Conservation (phyloP, 176 grass and related monocot genomes). For the barley (Hordeum vulgare) region MorexV3_pseudomolecules_assembly NC_058521.1:130609392-130609891, state of each 20-base stretch:
- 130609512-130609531: conserved; percentile 77
- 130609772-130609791: background rate
- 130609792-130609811: background rate
- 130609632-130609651: conserved; percentile 72
- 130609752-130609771: background rate
- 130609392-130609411: background rate
- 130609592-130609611: conserved; percentile 60
- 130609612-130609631: conserved; percentile 21
- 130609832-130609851: background rate
- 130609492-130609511: conserved; percentile 99
- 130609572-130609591: conserved; percentile 74
- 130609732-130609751: conserved; percentile 6
- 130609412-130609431: background rate
- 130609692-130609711: background rate
- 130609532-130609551: conserved; percentile 96
- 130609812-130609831: background rate
- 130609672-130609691: background rate
- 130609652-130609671: background rate
- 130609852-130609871: background rate
- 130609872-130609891: background rate
- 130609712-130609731: background rate
- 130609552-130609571: conserved; percentile 99
- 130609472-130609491: background rate
- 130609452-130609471: background rate
- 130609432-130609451: background rate